Percentiles rank a stretch among this genome's conserved stretches.
Conservation (phyloP, 192 early-diverging fungal species). For the Fimicolochytrium jonesii region DNA sequence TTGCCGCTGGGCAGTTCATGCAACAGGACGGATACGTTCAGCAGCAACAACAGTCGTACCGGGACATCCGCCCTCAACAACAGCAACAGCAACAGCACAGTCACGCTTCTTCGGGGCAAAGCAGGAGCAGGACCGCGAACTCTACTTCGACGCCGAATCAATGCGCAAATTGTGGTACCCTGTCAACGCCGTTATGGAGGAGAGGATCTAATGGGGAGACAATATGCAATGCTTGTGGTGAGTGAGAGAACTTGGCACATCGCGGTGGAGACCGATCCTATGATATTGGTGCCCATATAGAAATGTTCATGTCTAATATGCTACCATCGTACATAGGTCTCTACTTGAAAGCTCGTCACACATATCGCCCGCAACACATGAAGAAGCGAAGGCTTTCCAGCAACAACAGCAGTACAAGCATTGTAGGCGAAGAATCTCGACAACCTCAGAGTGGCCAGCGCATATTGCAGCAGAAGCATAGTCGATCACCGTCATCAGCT, state of each 20-base stretch:
- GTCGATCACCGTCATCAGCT: not conserved
- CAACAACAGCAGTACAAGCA: no score
- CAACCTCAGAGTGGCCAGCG: not conserved
- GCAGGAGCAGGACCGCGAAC: no score
- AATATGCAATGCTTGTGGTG: slow-evolving; percentile 42
- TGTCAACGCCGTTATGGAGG: slow-evolving; percentile 91
- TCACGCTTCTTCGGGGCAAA: no score
- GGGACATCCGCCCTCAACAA: no score
- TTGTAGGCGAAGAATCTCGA: no score
- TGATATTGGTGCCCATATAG: not conserved
- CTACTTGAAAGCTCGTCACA: slow-evolving; percentile 28
- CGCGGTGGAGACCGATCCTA: no score
- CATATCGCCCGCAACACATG: slow-evolving; percentile 18
- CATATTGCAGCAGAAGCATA: not conserved
- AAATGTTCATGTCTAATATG: not conserved
- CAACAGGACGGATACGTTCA: no score
- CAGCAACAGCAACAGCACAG: no score
- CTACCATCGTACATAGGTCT: slow-evolving; percentile 3
- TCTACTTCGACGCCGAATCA: no score
- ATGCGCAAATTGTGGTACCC: slow-evolving; percentile 84
- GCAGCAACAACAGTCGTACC: no score
- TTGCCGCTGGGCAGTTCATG: no score
- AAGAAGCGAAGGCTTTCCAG: slow-evolving; percentile 16
- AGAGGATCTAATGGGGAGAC: slow-evolving; percentile 61
- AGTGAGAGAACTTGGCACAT: no score